Base-by-base conservation (phyloP, 116 monocot genomes). In the Dioscorea cayenensis region DNA sequence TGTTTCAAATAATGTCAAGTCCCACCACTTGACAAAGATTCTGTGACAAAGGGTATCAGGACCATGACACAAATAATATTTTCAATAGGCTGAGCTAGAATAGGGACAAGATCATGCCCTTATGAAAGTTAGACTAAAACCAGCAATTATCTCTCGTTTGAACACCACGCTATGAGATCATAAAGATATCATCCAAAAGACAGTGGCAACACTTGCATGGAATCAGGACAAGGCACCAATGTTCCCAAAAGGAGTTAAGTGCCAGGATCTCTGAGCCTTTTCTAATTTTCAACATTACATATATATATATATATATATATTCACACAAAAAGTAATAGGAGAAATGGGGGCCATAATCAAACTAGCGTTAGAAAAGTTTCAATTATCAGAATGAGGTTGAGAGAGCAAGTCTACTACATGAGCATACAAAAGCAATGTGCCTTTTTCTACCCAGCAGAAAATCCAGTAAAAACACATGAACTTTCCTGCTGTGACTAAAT, bases 241-340 rank as follows among this genome's bases (percentile, higher is more conserved):
- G 58, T 58, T 58, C 13, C 58, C 58, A 58, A 58, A 58, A 58
- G 58, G n/a, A 4, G 16, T 4, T 18, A 13, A 58, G 38, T 14
- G 20, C 63, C 25, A 63, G 63, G 63, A 63, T 63, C 63, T 20
- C 6, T 63, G 63, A 21, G 63, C 63, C 23, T 63, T 62, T 23
- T 63, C 27, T 10, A 22, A 12, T 0, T 23, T 22, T 12, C 63
- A 63, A 63, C 6, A 43, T 43, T 3, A 43, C 11, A 25, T 25
- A 25, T 25, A 25, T 25, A 25, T 25, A 25, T 25, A 25, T 25
- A 25, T 25, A 25, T 25, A 25, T 25, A 25, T 25, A 25, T 21
- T 13, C 12, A 63, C 13, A 63, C 20, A 19, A 27, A 27, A 27
- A 12, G 25, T 9, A 43, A 43, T 43, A 43, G 43, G 43, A 9